Base-by-base conservation (phyloP, 176 grass and related monocot species). In the Puya raimondii region DNA sequence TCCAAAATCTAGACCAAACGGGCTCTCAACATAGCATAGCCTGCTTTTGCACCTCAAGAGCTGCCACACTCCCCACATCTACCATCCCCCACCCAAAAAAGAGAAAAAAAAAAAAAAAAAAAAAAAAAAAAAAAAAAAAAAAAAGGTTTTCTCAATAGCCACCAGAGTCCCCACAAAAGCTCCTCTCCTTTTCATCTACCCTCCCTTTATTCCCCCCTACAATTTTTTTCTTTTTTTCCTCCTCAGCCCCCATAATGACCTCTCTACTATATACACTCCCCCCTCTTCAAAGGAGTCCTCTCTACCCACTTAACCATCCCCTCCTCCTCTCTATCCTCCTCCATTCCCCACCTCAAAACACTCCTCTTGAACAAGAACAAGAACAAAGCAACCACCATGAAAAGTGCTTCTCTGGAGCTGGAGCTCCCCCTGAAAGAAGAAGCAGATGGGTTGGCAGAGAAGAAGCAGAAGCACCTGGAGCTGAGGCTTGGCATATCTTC, bases 401-500 rank as follows among this genome's bases (percentile, higher is more conserved):
- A 84, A 75, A 63, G 57, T 16, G 50, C 78, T 66, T 59, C 72
- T n/a, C 59, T 51, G 76, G 70, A 68, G 51, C 59, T 51, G 76
- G 70, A 68, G 51, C 57, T 53, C 72, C 73, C 42, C n/a, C 64
- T 78, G 51, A 76, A 79, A 79, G 74, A 76, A 18, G 75, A 76
- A 69, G 51, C 23, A 72, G 47, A 63, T 61, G 53, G 2, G 56
- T 10, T 63, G 20, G 12, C 49, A 16, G 66, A 64, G 22, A 21
- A 18, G 7, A 53, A 51, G 49, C 67, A 66, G 27, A 82, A 27
- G 23, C 67, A 75, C 73, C 76, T 91, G 65, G 88, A 91, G 72
- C 85, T 91, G 48, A 82, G 88, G 81, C 85, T 91, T 12, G 81
- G 85, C 49, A 80, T 91, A 25, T 85, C 79, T 68, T 79, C 70